Evolutionary conservation across 2,329 filamentous ascomycete genomes (phyloP), one percentile per base, ranked within the genome.

Genomic region (Phialocephala subalpina): DNA sequence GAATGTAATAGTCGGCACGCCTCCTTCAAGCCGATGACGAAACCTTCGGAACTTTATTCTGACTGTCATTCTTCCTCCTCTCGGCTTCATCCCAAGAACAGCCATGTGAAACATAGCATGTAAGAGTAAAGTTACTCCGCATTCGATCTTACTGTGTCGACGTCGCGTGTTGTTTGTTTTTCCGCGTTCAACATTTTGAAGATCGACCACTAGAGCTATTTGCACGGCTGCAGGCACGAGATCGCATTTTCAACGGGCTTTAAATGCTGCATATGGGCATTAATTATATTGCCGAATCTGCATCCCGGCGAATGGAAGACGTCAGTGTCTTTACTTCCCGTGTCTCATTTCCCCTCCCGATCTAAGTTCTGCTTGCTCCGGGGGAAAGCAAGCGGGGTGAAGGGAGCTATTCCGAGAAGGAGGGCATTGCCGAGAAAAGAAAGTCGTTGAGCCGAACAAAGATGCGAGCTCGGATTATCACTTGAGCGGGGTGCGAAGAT

Each of bases 111-210:
- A 38, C 55, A 36, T n/a, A 29, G 20, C 55, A 5, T 20, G 18
- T 35, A 36, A 35, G 25, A 33, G 49, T 53, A 33, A 29, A 33
- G 27, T 29, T 53, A 53, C 49, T 53, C 49, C 27, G 25, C 49
- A 29, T 53, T 18, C 25, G 27, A 18, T 22, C 22, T 53, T 36
- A 22, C 12, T 20, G 18, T 57, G 29, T 57, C 38, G 33, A 38
- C 35, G 55, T 57, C 55, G 55, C 55, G 55, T 57, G 53, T 57
- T n/a, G 53, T 8, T 12, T 36, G 33, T 57, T 38, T 38, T 57
- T 27, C 16, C 55, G 7, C 12, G 16, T 57, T 40, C n/a, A n/a
- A n/a, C n/a, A n/a, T n/a, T n/a, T n/a, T n/a, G n/a, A 8, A 7
- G 9, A 38, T 2, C 38, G 29, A 57, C 9, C 2, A 11, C 16